Evolutionary conservation across 495 filamentous ascomycete species (phyloP), one percentile per base, ranked within the genome.

Genomic region (Peziza echinospora): DNA sequence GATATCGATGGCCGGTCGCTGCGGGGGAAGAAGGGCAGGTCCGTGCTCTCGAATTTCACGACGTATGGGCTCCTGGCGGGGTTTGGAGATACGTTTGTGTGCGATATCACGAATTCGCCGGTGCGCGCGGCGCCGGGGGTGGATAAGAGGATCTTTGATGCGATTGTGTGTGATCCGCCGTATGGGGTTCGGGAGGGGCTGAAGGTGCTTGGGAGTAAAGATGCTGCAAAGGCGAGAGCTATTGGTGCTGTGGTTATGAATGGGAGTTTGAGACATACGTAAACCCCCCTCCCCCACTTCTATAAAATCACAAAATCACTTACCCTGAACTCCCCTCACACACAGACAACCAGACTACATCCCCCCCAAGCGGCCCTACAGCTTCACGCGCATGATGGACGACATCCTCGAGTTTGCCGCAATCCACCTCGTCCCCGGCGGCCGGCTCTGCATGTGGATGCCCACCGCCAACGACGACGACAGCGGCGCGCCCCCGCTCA

Each of bases 181-280:
- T 99, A 99, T 57, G 89, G 89, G n/a, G 83, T 99, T 13, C 72
- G 89, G 9, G 89, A 99, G 55, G 89, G 89, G 0, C 63, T 94
- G 44, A 79, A 78, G 55, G 85, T 96, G 3, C 64, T 99, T 13
- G 89, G 89, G 2, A 73, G 68, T 22, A 73, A 76, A 51, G 76
- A 85, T 56, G 67, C 69, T 0, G 67, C 65, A 47, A 82, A 75
- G 45, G 4, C n/a, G 5, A 43, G 21, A 43, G 41, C 16, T 11
- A 66, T 67, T 26, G 63, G 67, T 0, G 72, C 72, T 47, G 69
- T 81, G 3, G 65, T 78, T 21, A 71, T 78, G 44, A 72, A 84
- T 64, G 84, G 84, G 0, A 72, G 71, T 46, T 65, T 70, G 50
- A 72, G 74, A 53, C 77, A 91, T 64, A 66, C 71, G 77, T 83